These are phyloP conservation scores for Rosa rugosa DNA, from an alignment of 306 rosid species.

Conservation along the genomic window DNA sequence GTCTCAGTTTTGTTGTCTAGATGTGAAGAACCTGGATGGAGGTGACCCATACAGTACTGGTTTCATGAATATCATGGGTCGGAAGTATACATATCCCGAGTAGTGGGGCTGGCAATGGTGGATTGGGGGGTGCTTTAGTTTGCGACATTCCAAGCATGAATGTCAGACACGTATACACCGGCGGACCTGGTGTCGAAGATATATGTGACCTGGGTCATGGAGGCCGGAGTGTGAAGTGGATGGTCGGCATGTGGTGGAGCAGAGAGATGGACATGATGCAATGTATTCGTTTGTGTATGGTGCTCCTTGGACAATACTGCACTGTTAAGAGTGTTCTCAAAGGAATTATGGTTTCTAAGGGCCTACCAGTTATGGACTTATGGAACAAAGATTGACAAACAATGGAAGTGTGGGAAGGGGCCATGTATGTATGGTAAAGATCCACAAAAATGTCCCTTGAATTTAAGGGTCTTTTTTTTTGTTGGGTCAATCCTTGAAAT, in stretches of 20 bases:
- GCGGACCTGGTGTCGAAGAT: not conserved
- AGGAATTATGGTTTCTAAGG: constrained; percentile 3
- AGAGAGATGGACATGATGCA: not conserved
- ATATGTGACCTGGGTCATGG: not conserved
- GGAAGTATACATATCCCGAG: not conserved
- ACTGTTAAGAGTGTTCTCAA: not conserved
- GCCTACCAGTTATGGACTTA: constrained; percentile 1
- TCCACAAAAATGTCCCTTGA: not conserved
- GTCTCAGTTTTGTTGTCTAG: not conserved
- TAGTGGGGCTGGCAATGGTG: not conserved
- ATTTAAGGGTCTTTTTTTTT: not conserved
- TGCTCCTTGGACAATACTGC: not conserved
- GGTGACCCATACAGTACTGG: not conserved
- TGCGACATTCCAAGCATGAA: not conserved
- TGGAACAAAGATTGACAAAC: not conserved
- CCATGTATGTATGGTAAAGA: not conserved
- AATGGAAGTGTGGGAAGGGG: not conserved
- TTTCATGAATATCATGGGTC: not conserved
- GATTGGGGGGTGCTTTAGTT: not conserved
- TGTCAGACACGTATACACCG: not conserved
- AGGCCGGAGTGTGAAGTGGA: constrained; percentile 5
- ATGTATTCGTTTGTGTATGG: not conserved
- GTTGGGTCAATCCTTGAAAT: not conserved
- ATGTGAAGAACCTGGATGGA: not conserved
- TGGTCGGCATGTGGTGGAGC: constrained; percentile 1